Base-by-base conservation (phyloP, 106 monocot genomes). In the Dendrobium catenatum region DNA sequence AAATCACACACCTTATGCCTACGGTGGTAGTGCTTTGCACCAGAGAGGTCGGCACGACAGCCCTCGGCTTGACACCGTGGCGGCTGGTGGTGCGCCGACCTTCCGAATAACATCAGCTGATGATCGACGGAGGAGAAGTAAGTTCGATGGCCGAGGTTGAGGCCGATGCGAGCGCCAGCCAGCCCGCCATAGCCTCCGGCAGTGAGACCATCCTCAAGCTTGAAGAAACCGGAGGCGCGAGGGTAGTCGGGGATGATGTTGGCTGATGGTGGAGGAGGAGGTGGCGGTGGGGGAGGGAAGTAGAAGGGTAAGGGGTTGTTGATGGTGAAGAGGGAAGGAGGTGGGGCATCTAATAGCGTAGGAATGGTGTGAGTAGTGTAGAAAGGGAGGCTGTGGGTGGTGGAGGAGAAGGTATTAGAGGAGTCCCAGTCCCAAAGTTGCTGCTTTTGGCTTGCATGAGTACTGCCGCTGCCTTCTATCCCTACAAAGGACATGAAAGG, bases 1-100 rank as follows among this genome's bases (percentile, higher is more conserved):
- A 77, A 74, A 78, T 84, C 84, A 40, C 89, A 89, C 5, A 89
- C 89, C 79, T 84, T 89, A 46, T 88, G 88, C 64, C 85, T 9
- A 31, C 85, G 79, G 42, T 88, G 85, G 61, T 88, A 88, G 40
- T 88, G 85, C 75, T 88, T 88, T 1, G 88, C 88, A 4, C 77
- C 75, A 0, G 80, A 64, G 15, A 88, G 83, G 70, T 85, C 85
- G 5, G 82, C 88, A 18, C 31, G 42, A 73, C 88, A 88, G 11
- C 88, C 88, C 46, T 88, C 88, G 4, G 61, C 88, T 47, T 88
- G 88, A 51, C 88, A 88, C 68, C 82, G 15, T 0, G 82, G 82
- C 4, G 74, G 81, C 27, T 49, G 81, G 19, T 76, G 83, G 42
- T 80, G 79, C 8, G 64, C 64, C 64, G 64, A n/a, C 22, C 64